Base-by-base conservation (phyloP, 495 filamentous ascomycete genomes). In the Podospora pseudopauciseta region DNA sequence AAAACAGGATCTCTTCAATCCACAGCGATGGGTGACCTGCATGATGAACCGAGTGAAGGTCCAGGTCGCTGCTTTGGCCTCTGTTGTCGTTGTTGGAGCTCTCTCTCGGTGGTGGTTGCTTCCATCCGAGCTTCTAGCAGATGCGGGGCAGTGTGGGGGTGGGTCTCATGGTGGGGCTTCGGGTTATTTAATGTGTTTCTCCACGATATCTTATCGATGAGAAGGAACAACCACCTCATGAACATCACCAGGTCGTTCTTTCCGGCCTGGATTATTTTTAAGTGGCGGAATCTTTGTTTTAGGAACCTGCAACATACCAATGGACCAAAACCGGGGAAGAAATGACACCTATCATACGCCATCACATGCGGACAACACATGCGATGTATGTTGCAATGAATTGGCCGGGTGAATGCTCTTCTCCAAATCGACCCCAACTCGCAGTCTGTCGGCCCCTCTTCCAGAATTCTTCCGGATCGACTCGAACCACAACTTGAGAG, bases 361-460 rank as follows among this genome's bases (percentile, higher is more conserved):
- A 49, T 49, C 9, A 3, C 39, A 16, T 16, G 39, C 39, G 13
- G 15, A 13, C 39, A 5, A 16, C 9, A 49, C 15, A 32, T 49
- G 39, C 39, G 11, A 16, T 49, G 9, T 11, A 49, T 16, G 39
- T 11, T 49, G 9, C 39, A 49, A 13, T 49, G 39, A 49, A 49
- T 49, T 13, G 39, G 39, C 39, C 15, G 39, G 39, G 15, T 49
- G 39, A 49, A 49, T 49, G 39, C 9, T 13, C 59, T 20, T 58
- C 63, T 63, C 68, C 64, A 66, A 69, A 66, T 65, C 56, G 58
- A 60, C 68, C 58, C 63, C 68, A 56, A 58, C 57, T 63, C 62
- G 15, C 23, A 13, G 4, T 19, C 53, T 59, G 28, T 13, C 55
- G 56, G 65, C 63, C 67, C 67, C 67, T 69, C 63, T 65, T 55